Evolutionary conservation across 2,329 filamentous ascomycete species (phyloP).

Genomic region (Chrysoporthe puriensis): DNA sequence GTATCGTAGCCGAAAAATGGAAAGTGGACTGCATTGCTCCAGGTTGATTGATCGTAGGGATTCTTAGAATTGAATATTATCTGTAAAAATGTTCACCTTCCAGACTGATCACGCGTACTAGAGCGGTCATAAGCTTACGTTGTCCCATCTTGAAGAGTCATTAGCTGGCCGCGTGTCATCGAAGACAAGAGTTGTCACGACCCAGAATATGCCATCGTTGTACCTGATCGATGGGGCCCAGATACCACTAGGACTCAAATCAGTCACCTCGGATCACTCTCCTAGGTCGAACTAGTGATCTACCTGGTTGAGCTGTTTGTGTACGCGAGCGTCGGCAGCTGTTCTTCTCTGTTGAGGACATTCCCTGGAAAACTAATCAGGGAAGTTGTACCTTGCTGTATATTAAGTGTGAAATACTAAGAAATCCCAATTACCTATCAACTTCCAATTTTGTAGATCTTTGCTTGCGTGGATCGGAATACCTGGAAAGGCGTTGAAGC

Average conservation of each 20-base stretch:
- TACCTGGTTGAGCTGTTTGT: conserved; percentile 39
- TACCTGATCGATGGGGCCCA: conserved; percentile 40
- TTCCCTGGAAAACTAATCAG: conserved; percentile 35
- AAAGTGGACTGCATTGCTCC: conserved; percentile 54
- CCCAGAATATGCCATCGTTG: conserved; percentile 37
- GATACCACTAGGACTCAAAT: conserved; percentile 34
- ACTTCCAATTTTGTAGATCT: conserved; percentile 47
- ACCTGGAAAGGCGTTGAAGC: conserved; percentile 49
- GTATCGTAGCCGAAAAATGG: conserved; percentile 57
- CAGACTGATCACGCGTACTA: neutral
- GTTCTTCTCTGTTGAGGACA: conserved; percentile 40
- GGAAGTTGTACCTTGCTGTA: no score
- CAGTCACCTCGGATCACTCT: no score
- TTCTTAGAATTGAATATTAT: conserved; percentile 50
- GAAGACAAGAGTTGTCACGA: conserved; percentile 39
- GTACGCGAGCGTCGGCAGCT: conserved; percentile 39
- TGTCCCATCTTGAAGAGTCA: conserved; percentile 43
- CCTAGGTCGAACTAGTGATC: neutral
- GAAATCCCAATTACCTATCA: conserved; percentile 33
- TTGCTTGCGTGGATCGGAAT: conserved; percentile 49
- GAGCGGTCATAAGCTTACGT: conserved; percentile 31
- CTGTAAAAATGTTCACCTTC: conserved; percentile 30
- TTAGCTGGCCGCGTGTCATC: conserved; percentile 39
- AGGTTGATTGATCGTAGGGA: conserved; percentile 46
- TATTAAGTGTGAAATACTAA: neutral